These are phyloP conservation scores for Russula vinacea DNA, from an alignment of 768 basidiomycete genomes.

Conservation along the genomic window DNA sequence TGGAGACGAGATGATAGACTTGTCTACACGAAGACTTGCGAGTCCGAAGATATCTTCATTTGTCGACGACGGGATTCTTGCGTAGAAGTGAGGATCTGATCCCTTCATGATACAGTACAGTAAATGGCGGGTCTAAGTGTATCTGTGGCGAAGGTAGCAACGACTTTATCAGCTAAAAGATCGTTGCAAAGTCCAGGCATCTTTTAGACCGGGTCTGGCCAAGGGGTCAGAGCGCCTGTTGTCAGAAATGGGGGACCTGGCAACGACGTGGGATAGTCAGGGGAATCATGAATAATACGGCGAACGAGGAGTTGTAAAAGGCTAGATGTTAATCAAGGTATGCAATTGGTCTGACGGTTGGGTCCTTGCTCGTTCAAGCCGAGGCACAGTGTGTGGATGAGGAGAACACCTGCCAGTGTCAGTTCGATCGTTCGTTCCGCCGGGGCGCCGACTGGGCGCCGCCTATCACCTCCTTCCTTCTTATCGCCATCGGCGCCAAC, in stretches of 20 bases:
- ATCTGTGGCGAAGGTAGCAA: neutral
- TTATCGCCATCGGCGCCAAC: too few species aligned
- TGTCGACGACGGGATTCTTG: constrained; percentile 68
- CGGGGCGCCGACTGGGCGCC: too few species aligned
- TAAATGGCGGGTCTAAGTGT: too few species aligned
- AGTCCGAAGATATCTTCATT: constrained; percentile 84
- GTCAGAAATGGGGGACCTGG: neutral
- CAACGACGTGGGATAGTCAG: neutral
- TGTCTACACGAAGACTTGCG: constrained; percentile 77
- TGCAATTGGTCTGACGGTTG: too few species aligned
- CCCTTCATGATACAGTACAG: constrained; percentile 59
- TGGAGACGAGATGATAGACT: constrained; percentile 52
- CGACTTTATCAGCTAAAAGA: too few species aligned
- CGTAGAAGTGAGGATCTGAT: constrained; percentile 34
- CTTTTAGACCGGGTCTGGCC: neutral
- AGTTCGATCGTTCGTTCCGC: too few species aligned
- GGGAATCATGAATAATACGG: neutral
- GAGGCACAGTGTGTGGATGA: too few species aligned
- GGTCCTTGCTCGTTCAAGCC: too few species aligned
- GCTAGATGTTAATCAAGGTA: neutral
- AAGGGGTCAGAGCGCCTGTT: neutral
- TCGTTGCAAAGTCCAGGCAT: neutral
- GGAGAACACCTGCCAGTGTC: too few species aligned
- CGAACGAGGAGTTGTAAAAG: neutral
- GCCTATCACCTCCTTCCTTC: too few species aligned